These are phyloP conservation scores for Heterobasidion occidentale DNA, from an alignment of 1,284 basidiomycete species.

Conservation along the genomic window DNA sequence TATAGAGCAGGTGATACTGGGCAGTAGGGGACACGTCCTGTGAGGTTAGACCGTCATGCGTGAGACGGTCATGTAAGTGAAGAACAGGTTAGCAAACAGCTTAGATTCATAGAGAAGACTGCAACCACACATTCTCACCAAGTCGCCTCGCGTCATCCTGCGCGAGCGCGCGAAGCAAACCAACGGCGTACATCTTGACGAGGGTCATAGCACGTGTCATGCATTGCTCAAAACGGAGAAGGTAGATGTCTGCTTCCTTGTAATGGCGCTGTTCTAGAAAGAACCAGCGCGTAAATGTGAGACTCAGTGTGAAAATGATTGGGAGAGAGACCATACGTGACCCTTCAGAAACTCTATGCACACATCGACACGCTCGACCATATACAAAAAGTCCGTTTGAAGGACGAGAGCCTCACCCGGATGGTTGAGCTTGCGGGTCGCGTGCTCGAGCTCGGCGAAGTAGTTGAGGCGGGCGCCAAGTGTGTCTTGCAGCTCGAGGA, in stretches of 20 bases:
- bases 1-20: constrained; percentile 80
- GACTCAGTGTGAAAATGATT: neutral
- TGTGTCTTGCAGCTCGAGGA: constrained; percentile 72
- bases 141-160: constrained; percentile 69
- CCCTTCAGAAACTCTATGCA: constrained; percentile 83
- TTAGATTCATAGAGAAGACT: too few relatives aligned
- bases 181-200: constrained; percentile 91
- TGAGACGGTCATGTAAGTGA: neutral
- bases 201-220: constrained; percentile 94
- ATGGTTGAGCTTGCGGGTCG: constrained; percentile 86
- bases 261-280: constrained; percentile 62
- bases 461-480: constrained; percentile 77
- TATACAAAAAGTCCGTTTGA: constrained; percentile 83
- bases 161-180: constrained; percentile 67
- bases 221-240: constrained; percentile 92
- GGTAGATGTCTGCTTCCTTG: constrained; percentile 84
- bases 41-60: neutral
- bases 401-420: constrained; percentile 87
- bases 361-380: constrained; percentile 89
- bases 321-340: constrained; percentile 52
- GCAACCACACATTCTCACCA: constrained; percentile 52
- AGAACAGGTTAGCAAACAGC: neutral
- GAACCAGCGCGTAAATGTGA: neutral
- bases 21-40: constrained; percentile 80
- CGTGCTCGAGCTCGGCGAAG: constrained; percentile 86